Base-by-base conservation (phyloP, 2,329 filamentous ascomycete genomes). In the Rutstroemia sp. region DNA sequence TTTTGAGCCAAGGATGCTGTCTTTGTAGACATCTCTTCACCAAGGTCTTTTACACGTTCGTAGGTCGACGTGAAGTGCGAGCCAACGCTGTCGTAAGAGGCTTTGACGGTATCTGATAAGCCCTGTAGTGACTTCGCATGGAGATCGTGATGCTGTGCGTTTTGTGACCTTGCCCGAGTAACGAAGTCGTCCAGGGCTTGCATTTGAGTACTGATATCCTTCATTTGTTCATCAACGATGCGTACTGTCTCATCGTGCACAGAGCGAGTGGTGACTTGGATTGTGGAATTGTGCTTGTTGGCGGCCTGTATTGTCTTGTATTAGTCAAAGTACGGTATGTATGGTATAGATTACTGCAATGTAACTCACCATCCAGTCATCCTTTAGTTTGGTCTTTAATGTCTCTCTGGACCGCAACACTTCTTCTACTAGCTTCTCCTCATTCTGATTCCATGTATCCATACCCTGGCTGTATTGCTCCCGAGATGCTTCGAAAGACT, bases 151-250 rank as follows among this genome's bases (percentile, higher is more conserved):
- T 95, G 90, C 17, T 78, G 76, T 30, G 86, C 82, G 69, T 96
- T 97, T 66, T 95, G 87, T 1, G 81, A 82, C 58, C 86, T 83
- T 50, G 95, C 91, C 34, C 88, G 84, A 34, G 86, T 80, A 40
- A 97, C 90, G 65, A 96, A 96, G 62, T 92, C 89, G 66, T 97
- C 92, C 7, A 99, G 79, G 1, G 89, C 88, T 56, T 85, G 82
- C 81, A 99, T 92, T 71, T 97, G 90, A n/a, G 78, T 80, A 59
- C 88, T 86, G 68, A 99, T 87, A 63, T 95, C 89, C 56, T 82
- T 80, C 74, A 95, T 88, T 73, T 99, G 94, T 57, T 88, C 86
- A 66, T 92, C 88, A 12, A 97, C 92, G 57, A 95, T 92, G 6
- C 86, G 86, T 30, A 96, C 83, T 0, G 92, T 96, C 72, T 95